Evolutionary conservation across 257 asterid species (phyloP), one percentile per base, ranked within the genome.

Genomic region (Ophiorrhiza pumila): DNA sequence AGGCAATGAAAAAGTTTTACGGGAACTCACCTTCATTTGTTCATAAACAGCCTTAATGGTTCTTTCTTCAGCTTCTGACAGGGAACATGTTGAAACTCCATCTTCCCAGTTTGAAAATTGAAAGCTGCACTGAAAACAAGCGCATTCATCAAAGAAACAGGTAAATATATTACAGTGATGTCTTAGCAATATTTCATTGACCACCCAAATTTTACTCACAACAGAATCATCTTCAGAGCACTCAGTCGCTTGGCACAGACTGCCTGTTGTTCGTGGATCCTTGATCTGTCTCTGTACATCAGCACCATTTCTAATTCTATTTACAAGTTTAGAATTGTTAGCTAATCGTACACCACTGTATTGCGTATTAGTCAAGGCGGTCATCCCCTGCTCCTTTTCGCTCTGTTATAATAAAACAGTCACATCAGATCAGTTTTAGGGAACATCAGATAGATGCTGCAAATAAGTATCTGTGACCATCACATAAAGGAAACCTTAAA

Each of bases 11-110:
- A 47, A 68, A 27, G 39, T 43, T 61, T 57, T 57, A 17, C 45
- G 59, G 74, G 66, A 50, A 68, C 87, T 74, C 77, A 85, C 96
- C 82, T 77, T 85, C 81, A 79, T 65, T 71, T 91, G 90, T 79
- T 86, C 84, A 74, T 63, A 79, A 69, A 87, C 83, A 79, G 91
- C 82, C 70, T 27, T 81, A 49, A 81, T 80, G 61, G 84, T 80
- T 86, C 84, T 93, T 78, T 89, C 98, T 78, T 93, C 98, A 41
- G 88, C 91, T 81, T 93, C 98, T 45, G 97, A 91, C 43, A 89
- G 79, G 70, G 89, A 88, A 78, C 87, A 66, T 1, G 71, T 25
- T 73, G 96, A 91, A 71, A 83, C 62, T 35, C 86, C 89, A 76
- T 91, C 95, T 41, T 89, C 97, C 82, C 90, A 75, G 73, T 87